These are phyloP conservation scores for Trametes cubensis DNA, from an alignment of 768 basidiomycete genomes.

Conservation along the genomic window DNA sequence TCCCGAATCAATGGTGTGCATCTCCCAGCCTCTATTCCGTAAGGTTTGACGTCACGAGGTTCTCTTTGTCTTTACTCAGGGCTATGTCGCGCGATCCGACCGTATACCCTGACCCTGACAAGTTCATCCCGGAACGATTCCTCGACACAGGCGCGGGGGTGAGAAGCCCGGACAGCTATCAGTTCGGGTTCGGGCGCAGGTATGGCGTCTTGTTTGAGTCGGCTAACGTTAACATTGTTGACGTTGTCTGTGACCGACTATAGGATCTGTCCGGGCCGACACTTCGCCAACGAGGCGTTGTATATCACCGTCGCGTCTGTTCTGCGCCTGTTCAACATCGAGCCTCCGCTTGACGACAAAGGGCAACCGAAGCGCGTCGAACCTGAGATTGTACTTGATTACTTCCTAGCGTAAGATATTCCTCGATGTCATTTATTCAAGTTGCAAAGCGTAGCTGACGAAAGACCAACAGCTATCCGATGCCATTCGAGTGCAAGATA, in stretches of 20 bases:
- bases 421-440: not conserved
- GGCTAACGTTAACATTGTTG: not conserved
- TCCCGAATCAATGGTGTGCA: conserved; percentile 32
- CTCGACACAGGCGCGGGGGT: not conserved
- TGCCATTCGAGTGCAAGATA: conserved; percentile 7
- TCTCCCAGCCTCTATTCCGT: too few species aligned
- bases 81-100: conserved; percentile 26
- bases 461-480: not conserved
- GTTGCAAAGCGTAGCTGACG: not conserved
- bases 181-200: conserved; percentile 15
- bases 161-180: not conserved
- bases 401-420: conserved; percentile 1
- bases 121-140: conserved; percentile 29
- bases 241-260: too few species aligned
- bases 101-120: conserved; percentile 27
- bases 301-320: conserved; percentile 17
- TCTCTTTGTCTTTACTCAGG: conserved; percentile 16
- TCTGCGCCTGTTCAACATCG: conserved; percentile 14
- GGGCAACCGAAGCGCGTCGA: not conserved
- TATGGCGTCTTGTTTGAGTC: not conserved
- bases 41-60: too few species aligned
- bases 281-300: conserved; percentile 5
- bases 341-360: not conserved
- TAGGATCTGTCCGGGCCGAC: conserved; percentile 16
- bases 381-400: not conserved